Conservation (phyloP, 176 grass and related monocot genomes). For the Ensete glaucum region DNA sequence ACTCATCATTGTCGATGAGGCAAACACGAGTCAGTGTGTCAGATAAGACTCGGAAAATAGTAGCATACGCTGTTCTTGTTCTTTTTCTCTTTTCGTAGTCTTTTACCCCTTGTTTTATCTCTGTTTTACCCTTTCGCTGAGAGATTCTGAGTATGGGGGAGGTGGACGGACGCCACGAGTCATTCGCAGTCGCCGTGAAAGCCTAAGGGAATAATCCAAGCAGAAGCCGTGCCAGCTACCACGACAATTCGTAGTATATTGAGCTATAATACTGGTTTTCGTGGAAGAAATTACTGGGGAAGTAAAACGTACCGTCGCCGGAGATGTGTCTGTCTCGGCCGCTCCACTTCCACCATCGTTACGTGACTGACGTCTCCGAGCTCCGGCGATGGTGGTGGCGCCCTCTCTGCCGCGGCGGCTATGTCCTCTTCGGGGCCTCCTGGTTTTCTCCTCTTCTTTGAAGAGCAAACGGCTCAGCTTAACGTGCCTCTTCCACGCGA, state of each 20-base stretch:
- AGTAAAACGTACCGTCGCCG: not conserved
- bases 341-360: not conserved
- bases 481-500: conserved; percentile 66
- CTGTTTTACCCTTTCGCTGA: not conserved
- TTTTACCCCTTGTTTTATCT: too few species aligned
- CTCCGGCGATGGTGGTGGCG: not conserved
- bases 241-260: not conserved
- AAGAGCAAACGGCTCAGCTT: conserved; percentile 60
- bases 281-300: not conserved
- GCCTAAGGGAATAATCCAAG: not conserved
- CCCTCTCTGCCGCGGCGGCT: not conserved
- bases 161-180: not conserved
- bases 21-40: not conserved
- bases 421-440: conserved; percentile 27
- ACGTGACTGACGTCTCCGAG: not conserved
- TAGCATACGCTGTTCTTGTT: too few species aligned
- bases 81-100: too few species aligned
- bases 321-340: not conserved
- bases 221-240: not conserved
- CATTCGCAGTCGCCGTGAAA: not conserved
- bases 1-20: not conserved
- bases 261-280: not conserved
- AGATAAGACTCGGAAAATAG: not conserved
- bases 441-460: conserved; percentile 24
- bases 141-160: too few species aligned